Conservation (phyloP, 805 yeast species). For the Candida coleopterorum region DNA sequence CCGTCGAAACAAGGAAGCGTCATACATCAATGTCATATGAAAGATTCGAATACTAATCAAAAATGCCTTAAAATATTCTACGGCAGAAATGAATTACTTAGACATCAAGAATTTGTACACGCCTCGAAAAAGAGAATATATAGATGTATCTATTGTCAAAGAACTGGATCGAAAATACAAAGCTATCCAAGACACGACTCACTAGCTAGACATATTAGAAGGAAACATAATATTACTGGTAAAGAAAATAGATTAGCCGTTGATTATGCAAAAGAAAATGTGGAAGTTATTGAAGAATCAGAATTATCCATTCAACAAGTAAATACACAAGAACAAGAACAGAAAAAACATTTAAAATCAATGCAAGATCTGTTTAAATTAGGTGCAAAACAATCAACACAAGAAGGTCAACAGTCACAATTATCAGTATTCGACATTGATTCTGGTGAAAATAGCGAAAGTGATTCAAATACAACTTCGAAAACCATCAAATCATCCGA, state of each 20-base stretch:
- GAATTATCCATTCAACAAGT: conserved; percentile 1
- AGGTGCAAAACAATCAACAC: not conserved
- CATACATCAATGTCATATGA: conserved; percentile 39
- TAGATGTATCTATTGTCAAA: conserved; percentile 37
- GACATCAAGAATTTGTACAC: conserved; percentile 45
- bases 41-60: conserved; percentile 26
- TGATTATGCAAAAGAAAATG: conserved; percentile 39
- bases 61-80: conserved; percentile 38
- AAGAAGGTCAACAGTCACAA: conserved; percentile 1
- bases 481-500: too few relatives aligned
- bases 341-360: not conserved
- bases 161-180: conserved; percentile 30
- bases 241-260: conserved; percentile 42
- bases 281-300: conserved; percentile 31
- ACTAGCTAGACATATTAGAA: conserved; percentile 38
- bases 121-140: conserved; percentile 40
- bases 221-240: conserved; percentile 42
- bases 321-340: conserved; percentile 8
- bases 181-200: conserved; percentile 43
- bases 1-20: conserved; percentile 16
- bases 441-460: not conserved
- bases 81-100: conserved; percentile 38
- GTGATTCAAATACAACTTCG: not conserved
- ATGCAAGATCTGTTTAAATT: conserved; percentile 4
- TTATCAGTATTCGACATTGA: not conserved